Evolutionary conservation across 257 asterid species (phyloP).

Genomic region (Solanum lignicaule): DNA sequence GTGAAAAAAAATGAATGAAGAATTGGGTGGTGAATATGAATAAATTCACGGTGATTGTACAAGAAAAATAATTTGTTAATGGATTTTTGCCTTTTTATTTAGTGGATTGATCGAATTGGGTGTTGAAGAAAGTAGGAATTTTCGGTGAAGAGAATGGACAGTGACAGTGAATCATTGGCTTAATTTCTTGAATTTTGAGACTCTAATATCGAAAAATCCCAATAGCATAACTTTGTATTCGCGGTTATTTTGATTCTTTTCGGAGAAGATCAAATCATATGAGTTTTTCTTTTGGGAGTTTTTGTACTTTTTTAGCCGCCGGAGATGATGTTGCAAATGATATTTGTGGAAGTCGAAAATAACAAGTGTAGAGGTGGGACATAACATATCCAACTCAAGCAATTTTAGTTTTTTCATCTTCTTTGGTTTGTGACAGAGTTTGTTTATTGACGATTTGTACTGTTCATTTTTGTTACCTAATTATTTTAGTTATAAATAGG

Average conservation of each 20-base stretch:
- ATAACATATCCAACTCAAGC: too few relatives aligned
- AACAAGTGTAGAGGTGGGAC: neutral
- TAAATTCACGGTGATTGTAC: neutral
- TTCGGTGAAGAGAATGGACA: neutral
- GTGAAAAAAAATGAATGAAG: neutral
- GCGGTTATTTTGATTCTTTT: neutral
- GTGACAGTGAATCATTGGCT: neutral
- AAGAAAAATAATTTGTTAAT: neutral
- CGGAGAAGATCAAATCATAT: fast-evolving
- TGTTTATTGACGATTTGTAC: neutral
- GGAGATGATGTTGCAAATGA: neutral
- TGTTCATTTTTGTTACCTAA: neutral
- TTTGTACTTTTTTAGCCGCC: neutral
- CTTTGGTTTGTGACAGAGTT: neutral
- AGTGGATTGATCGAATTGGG: neutral
- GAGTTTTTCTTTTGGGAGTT: neutral
- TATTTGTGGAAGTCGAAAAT: neutral
- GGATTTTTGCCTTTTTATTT: neutral
- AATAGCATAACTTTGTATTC: neutral
- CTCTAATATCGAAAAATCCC: too few relatives aligned
- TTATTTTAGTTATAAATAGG: neutral
- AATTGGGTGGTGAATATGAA: neutral
- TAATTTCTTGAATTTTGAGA: neutral
- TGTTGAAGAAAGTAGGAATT: neutral
- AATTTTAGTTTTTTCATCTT: neutral